Percentiles rank a stretch among this genome's conserved stretches.
Evolutionary conservation across 208 protist genomes (phyloP).

Genomic region (Phytomonas sp.): DNA sequence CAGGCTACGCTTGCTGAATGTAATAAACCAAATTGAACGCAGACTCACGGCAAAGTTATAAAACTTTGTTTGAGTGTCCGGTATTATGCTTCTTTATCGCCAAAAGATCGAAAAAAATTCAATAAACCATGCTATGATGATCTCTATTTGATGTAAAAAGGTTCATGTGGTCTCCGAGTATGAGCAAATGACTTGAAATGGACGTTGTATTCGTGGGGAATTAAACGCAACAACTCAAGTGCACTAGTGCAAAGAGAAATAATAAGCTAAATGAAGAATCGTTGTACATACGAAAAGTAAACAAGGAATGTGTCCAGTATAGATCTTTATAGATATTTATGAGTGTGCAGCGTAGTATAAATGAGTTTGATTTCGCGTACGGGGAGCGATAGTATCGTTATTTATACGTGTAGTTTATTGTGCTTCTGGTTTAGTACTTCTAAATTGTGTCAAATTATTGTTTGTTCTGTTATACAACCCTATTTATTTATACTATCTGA

Average conservation of each 20-base stretch:
- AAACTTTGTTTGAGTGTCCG: neutral
- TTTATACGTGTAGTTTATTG: neutral
- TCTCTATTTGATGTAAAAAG: no score
- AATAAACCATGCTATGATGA: neutral
- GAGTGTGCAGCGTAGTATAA: neutral
- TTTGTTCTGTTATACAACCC: neutral
- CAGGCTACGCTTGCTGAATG: neutral
- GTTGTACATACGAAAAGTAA: neutral
- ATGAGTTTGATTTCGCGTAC: neutral
- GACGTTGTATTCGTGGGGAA: neutral
- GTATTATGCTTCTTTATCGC: neutral
- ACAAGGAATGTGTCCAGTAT: neutral
- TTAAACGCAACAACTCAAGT: neutral
- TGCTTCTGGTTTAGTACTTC: neutral
- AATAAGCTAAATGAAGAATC: neutral
- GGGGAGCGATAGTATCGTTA: neutral
- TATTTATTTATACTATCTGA: neutral
- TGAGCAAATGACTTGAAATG: neutral
- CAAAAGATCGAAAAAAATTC: neutral
- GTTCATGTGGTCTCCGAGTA: neutral
- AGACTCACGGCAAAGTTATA: neutral
- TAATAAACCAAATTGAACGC: neutral
- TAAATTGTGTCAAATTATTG: neutral
- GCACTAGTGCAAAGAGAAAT: neutral
- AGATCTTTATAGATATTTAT: neutral